These are phyloP conservation scores for Cercophora samala DNA, from an alignment of 495 filamentous ascomycete genomes.

Conservation along the genomic window DNA sequence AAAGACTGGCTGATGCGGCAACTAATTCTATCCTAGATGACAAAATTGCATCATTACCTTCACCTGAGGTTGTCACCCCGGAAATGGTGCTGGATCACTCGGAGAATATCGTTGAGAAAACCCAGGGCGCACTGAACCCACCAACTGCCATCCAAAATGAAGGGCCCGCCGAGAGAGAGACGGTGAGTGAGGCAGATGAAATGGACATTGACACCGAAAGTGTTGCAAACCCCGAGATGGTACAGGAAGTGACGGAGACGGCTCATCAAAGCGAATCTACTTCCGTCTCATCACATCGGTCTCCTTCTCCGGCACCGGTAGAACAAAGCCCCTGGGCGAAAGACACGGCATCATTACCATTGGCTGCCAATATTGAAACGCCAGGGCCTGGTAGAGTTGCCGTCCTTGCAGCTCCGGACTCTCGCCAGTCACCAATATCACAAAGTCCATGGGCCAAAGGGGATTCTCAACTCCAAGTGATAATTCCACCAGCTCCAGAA, in stretches of 20 bases:
- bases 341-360: conserved; percentile 13
- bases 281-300: neutral
- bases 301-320: neutral
- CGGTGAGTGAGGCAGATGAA: conserved; percentile 9
- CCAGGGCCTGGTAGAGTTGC: neutral
- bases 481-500: conserved; percentile 4
- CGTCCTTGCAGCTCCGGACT: neutral
- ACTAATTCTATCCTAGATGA: neutral
- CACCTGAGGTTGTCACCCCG: neutral
- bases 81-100: neutral
- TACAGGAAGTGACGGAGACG: neutral
- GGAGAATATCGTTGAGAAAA: neutral
- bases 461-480: conserved; percentile 13
- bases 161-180: neutral
- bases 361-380: neutral
- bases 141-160: neutral
- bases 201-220: neutral
- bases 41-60: neutral
- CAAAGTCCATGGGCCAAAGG: conserved; percentile 23
- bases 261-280: neutral
- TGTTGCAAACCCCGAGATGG: neutral
- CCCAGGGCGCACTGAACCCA: neutral
- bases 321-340: conserved; percentile 28
- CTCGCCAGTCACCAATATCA: neutral
- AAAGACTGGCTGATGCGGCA: neutral